A percentile compares a stretch with the other conserved stretches of the same genome.
phyloP scores from a whole-genome alignment of 176 grass and related monocot genomes.

The Oryza meyeriana region DNA sequence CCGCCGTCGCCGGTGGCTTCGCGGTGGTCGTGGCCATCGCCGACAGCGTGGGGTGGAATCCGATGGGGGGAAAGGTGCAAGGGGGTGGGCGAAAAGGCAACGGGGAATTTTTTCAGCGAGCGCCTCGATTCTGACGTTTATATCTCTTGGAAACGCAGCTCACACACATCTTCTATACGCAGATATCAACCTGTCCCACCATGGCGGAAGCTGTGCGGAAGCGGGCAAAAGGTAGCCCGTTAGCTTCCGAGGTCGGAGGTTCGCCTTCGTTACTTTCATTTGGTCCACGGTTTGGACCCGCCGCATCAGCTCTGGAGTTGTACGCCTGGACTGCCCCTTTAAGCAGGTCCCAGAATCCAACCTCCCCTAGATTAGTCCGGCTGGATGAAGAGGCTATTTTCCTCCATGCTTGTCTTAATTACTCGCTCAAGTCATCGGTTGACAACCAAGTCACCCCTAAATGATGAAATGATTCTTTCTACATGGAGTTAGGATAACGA shows the following conservation, averaged over 20 bases:
- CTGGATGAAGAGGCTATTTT: too few relatives aligned
- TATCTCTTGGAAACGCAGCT: background rate
- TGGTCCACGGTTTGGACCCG: background rate
- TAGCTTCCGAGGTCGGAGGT: conserved; percentile 13
- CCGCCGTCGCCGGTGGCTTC: background rate
- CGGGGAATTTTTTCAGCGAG: background rate
- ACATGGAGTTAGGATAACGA: too few relatives aligned
- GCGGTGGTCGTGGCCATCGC: conserved; percentile 23
- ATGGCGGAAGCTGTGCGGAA: conserved; percentile 14
- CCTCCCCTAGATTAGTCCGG: too few relatives aligned
- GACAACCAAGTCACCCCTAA: too few relatives aligned
- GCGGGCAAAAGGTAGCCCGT: conserved; percentile 20
- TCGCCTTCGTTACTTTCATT: background rate
- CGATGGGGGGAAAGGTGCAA: background rate
- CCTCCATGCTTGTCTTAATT: too few relatives aligned
- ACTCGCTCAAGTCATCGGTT: too few relatives aligned
- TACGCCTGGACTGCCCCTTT: too few relatives aligned
- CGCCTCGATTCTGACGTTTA: background rate
- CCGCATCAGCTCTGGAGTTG: too few relatives aligned
- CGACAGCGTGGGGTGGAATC: conserved; percentile 11
- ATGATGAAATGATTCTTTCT: too few relatives aligned
- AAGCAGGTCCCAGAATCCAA: too few relatives aligned
- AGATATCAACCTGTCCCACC: background rate
- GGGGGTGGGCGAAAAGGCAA: background rate
- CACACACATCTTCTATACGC: background rate